Percentiles rank a stretch among this genome's conserved stretches.
phyloP scores from a whole-genome alignment of 2,329 filamentous ascomycete species.

The Leptographium procerum region DNA sequence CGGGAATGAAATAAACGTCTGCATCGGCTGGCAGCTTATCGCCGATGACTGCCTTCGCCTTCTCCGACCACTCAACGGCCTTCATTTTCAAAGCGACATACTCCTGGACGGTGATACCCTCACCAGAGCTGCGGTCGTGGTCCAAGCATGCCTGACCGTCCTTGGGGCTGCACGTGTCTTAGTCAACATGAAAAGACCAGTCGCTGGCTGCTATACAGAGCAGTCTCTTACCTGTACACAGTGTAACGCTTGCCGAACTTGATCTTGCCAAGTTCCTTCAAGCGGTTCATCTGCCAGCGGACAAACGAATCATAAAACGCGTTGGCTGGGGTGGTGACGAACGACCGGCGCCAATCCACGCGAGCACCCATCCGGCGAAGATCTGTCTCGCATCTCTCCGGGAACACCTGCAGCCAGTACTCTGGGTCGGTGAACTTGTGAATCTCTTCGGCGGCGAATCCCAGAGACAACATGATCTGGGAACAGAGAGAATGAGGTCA shows the following conservation, averaged over 20 bases:
- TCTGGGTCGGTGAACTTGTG: slow-evolving; percentile 70
- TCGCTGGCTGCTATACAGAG: slow-evolving; percentile 41
- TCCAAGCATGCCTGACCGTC: slow-evolving; percentile 83
- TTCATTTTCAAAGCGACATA: slow-evolving; percentile 89
- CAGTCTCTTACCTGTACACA: slow-evolving; percentile 11
- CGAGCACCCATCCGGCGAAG: slow-evolving; percentile 73
- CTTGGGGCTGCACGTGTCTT: slow-evolving; percentile 42
- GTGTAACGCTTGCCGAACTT: slow-evolving; percentile 59
- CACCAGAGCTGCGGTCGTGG: slow-evolving; percentile 70
- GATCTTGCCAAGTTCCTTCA: slow-evolving; percentile 84
- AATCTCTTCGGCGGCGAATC: slow-evolving; percentile 79
- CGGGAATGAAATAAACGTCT: slow-evolving; percentile 80
- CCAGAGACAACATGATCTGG: slow-evolving; percentile 74
- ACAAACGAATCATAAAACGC: slow-evolving; percentile 95
- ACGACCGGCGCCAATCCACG: slow-evolving; percentile 85
- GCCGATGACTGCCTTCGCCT: slow-evolving; percentile 58
- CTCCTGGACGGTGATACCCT: slow-evolving; percentile 76
- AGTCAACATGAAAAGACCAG: slow-evolving; percentile 59
- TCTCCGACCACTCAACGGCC: slow-evolving; percentile 77
- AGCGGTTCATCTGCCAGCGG: slow-evolving; percentile 90
- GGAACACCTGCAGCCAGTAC: slow-evolving; percentile 89
- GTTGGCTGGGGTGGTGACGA: slow-evolving; percentile 93
- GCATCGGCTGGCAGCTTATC: slow-evolving; percentile 69
- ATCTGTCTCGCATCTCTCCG: slow-evolving; percentile 63
- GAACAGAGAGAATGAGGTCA: background rate